Conservation (phyloP, 75 land plant species). For the Cryptomeria japonica region DNA sequence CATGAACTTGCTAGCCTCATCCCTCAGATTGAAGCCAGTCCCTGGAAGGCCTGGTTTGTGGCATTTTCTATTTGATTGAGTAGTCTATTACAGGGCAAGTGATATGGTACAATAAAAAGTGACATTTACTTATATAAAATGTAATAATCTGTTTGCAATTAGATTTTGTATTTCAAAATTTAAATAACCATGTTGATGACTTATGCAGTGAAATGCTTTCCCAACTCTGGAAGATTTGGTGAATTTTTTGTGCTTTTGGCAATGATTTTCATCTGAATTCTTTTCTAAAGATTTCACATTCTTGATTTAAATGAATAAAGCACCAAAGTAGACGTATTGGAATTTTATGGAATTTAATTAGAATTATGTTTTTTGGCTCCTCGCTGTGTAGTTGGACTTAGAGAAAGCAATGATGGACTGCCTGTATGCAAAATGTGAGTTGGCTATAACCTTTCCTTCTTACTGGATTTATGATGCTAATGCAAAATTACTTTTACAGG, state of each 20-base stretch:
- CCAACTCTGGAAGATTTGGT: not conserved
- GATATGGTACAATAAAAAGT: not conserved
- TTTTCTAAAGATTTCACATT: not conserved
- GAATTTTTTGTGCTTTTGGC: not conserved
- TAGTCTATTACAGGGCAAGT: not conserved
- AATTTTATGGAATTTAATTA: constrained; percentile 6
- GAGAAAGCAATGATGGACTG: constrained; percentile 99
- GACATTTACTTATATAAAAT: not conserved
- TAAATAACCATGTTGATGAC: not conserved
- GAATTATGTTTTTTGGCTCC: not conserved
- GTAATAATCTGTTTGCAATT: not conserved
- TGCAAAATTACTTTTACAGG: not conserved
- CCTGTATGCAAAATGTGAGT: constrained; percentile 98
- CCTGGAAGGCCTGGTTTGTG: not conserved
- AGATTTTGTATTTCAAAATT: not conserved
- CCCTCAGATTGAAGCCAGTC: too few species aligned
- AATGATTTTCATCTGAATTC: not conserved
- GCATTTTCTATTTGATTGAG: not conserved
- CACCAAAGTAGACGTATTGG: not conserved
- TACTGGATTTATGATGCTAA: not conserved
- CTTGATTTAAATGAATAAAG: not conserved
- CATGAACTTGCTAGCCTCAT: too few species aligned
- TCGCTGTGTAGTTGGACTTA: constrained; percentile 79
- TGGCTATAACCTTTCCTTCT: constrained; percentile 5
- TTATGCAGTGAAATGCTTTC: not conserved